These are phyloP conservation scores for Eutypella sp. DNA, from an alignment of 2,329 filamentous ascomycete genomes.

Conservation along the genomic window DNA sequence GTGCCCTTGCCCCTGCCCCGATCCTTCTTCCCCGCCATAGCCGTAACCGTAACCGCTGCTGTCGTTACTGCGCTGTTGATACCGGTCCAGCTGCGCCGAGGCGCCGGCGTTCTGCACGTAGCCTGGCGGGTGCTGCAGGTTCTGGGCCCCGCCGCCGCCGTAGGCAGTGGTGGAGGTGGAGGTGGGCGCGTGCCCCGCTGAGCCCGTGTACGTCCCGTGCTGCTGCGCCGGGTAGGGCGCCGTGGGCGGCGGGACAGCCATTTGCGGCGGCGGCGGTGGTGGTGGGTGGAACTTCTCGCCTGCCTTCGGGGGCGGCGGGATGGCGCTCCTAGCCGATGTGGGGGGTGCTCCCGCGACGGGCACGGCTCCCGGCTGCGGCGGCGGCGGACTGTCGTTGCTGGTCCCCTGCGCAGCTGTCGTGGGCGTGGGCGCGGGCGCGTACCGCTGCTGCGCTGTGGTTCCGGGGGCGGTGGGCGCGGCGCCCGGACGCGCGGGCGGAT, in stretches of 20 bases:
- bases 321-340: slow-evolving; percentile 19
- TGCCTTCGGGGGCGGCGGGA: slow-evolving; percentile 49
- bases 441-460: slow-evolving; percentile 34
- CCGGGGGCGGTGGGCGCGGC: slow-evolving; percentile 39
- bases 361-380: slow-evolving; percentile 53
- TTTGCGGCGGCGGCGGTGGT: slow-evolving; percentile 35
- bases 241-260: slow-evolving; percentile 46
- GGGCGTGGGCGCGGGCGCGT: slow-evolving; percentile 37
- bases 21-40: no score
- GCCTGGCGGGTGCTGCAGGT: slow-evolving; percentile 45
- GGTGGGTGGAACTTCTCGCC: slow-evolving; percentile 37
- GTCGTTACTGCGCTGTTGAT: slow-evolving; percentile 35
- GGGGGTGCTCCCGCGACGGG: slow-evolving; percentile 39
- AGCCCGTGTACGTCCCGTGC: slow-evolving; percentile 42
- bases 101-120: slow-evolving; percentile 54
- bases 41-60: no score
- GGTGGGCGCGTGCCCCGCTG: slow-evolving; percentile 24
- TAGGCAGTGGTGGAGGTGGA: slow-evolving; percentile 24
- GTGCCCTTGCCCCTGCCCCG: no score
- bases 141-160: slow-evolving; percentile 19
- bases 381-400: slow-evolving; percentile 37
- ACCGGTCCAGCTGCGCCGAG: slow-evolving; percentile 44
- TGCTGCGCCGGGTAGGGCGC: slow-evolving; percentile 35
- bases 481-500: slow-evolving; percentile 43
- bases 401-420: slow-evolving; percentile 30